Evolutionary conservation across 1,284 basidiomycete genomes (phyloP).

Genomic region (Ceratobasidium sp.): DNA sequence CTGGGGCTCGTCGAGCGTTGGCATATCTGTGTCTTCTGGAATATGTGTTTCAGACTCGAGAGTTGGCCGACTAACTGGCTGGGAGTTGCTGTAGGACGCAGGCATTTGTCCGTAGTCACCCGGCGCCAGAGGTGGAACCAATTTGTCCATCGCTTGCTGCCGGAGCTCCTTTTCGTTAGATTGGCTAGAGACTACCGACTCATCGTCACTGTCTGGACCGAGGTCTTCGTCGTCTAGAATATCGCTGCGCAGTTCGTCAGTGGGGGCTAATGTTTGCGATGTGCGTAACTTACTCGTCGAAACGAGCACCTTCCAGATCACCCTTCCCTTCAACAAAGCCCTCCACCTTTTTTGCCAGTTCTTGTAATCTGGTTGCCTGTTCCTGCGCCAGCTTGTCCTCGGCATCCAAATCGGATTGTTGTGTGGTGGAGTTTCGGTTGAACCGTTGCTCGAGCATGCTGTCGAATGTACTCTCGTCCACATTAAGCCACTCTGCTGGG

Average conservation of each 20-base stretch:
- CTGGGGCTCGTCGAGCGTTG: neutral
- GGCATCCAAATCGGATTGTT: slow-evolving; percentile 51
- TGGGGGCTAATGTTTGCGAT: neutral
- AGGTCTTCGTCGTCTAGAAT: slow-evolving; percentile 42
- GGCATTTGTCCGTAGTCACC: slow-evolving; percentile 86
- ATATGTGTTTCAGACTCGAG: slow-evolving; percentile 57
- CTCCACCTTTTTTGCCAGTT: slow-evolving; percentile 85
- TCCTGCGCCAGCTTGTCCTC: slow-evolving; percentile 66
- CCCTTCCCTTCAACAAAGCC: slow-evolving; percentile 89
- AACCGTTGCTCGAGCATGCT: slow-evolving; percentile 57
- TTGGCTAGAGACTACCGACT: slow-evolving; percentile 52
- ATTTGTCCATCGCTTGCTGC: slow-evolving; percentile 71
- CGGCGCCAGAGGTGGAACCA: slow-evolving; percentile 74
- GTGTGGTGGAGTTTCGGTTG: slow-evolving; percentile 43
- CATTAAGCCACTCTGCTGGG: slow-evolving; percentile 75
- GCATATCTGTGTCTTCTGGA: slow-evolving; percentile 34
- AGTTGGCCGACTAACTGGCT: slow-evolving; percentile 66
- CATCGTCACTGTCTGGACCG: slow-evolving; percentile 54
- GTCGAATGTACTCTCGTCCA: slow-evolving; percentile 73
- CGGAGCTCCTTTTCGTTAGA: slow-evolving; percentile 56
- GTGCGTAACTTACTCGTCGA: slow-evolving; percentile 78
- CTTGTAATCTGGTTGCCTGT: slow-evolving; percentile 75
- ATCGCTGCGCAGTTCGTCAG: slow-evolving; percentile 36
- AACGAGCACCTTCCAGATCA: slow-evolving; percentile 84
- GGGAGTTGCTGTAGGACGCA: slow-evolving; percentile 67